phyloP scores from a whole-genome alignment of 1,139 yeast genomes.

The Lodderomyces pseudojiufengensis region DNA sequence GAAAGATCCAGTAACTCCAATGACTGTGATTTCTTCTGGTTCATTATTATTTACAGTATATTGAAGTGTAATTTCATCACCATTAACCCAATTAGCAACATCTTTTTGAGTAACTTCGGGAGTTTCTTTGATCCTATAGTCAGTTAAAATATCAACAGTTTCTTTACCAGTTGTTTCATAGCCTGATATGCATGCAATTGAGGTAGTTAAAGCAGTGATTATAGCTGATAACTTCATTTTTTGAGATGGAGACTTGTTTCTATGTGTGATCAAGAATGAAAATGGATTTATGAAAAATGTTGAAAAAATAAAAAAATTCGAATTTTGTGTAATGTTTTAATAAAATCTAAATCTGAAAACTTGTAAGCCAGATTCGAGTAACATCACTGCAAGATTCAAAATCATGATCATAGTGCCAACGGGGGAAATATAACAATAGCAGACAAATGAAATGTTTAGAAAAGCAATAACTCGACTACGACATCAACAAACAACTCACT shows the following conservation, averaged over 20 bases:
- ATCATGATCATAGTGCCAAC: too few species aligned
- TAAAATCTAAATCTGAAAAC: too few species aligned
- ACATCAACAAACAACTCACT: background rate
- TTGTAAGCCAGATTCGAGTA: too few species aligned
- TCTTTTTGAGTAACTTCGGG: constrained; percentile 34
- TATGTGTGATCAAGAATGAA: too few species aligned
- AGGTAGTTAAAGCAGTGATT: constrained; percentile 17
- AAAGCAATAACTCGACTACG: background rate
- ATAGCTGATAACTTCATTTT: constrained; percentile 20
- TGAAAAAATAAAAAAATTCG: background rate
- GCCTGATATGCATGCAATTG: constrained; percentile 17
- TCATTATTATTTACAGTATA: constrained; percentile 61
- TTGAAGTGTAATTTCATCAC: constrained; percentile 51
- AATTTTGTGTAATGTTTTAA: background rate
- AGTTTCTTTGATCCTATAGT: constrained; percentile 39
- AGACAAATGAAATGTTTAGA: too few species aligned
- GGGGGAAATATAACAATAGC: too few species aligned
- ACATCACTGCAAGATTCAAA: too few species aligned
- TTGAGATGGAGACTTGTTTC: background rate
- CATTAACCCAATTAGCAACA: constrained; percentile 45
- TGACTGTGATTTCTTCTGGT: constrained; percentile 46
- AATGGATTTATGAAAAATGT: background rate
- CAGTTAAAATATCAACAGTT: constrained; percentile 37
- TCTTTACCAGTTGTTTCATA: constrained; percentile 16
- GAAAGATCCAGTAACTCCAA: constrained; percentile 75